Conservation (phyloP, 768 basidiomycete genomes). For the Hortiboletus campestris region DNA sequence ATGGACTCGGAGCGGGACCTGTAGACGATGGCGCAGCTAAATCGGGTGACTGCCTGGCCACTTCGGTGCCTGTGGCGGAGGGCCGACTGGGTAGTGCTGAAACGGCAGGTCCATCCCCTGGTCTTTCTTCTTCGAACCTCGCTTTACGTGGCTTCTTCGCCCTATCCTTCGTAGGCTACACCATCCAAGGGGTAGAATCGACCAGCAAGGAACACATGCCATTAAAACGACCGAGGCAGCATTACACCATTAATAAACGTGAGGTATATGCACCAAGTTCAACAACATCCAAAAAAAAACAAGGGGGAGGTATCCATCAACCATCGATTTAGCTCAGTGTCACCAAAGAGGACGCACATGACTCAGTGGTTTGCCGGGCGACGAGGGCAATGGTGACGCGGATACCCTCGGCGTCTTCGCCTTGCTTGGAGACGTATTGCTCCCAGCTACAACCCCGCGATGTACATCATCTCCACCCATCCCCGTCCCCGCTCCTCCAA, state of each 20-base stretch:
- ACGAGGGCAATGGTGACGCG: slow-evolving; percentile 35
- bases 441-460: slow-evolving; percentile 24
- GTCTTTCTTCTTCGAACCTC: slow-evolving; percentile 17
- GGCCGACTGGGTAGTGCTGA: background rate
- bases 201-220: slow-evolving; percentile 25
- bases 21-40: background rate
- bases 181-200: slow-evolving; percentile 9
- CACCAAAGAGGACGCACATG: slow-evolving; percentile 86
- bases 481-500: slow-evolving; percentile 7
- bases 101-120: background rate
- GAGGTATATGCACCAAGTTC: slow-evolving; percentile 24
- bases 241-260: slow-evolving; percentile 34
- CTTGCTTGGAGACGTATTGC: slow-evolving; percentile 6
- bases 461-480: background rate
- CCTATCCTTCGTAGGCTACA: slow-evolving; percentile 72
- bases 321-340: slow-evolving; percentile 46
- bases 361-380: slow-evolving; percentile 65
- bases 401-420: slow-evolving; percentile 25
- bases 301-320: slow-evolving; percentile 33
- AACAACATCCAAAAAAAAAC: slow-evolving; percentile 10
- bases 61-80: background rate
- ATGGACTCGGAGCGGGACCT: slow-evolving; percentile 1
- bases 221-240: slow-evolving; percentile 24
- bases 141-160: slow-evolving; percentile 65
- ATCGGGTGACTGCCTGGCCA: background rate